Base-by-base conservation (phyloP, 1,139 yeast genomes). In the Candida sp. region DNA sequence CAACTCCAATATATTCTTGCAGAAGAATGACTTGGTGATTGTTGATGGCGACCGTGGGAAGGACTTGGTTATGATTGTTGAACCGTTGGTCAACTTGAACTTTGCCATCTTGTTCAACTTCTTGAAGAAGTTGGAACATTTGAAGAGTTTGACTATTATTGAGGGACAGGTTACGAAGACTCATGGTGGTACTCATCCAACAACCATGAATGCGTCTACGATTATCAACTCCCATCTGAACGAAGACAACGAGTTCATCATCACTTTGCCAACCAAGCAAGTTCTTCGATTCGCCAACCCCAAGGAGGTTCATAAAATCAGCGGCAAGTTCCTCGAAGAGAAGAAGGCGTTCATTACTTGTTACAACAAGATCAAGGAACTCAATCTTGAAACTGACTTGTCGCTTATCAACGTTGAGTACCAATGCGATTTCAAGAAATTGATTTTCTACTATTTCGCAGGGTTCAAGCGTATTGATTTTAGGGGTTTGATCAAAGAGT, bases 341-440 rank as follows among this genome's bases (percentile, higher is more conserved):
- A 75, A 75, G 59, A 76, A 75, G 54, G 81, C 81, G 11, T 78
- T 75, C 54, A 65, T 72, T 22, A 76, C 81, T 2, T 77, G 81
- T 57, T 71, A 61, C 56, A 74, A 73, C 57, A 77, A 77, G 56
- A 77, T 77, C 46, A 75, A 75, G 53, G 82, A 78, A 56, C 63
- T 77, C 52, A 70, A 73, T 44, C 66, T 77, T 52, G 68, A 72
- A 49, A 61, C 70, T 35, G 70, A 73, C 54, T 70, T 81, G 51
- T 80, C 80, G 57, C 69, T 77, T 53, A 81, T 84, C 52, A 84
- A 90, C 65, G 96, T 96, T 2, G 99, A 94, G 70, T 94, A 91
- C 67, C 99, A 94, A 69, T 91, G 92, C 77, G 99, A 96, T 68
- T 86, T 96, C 61, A 86, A 96, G 63, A 94, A 96, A 71, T 78